Conservation (phyloP, 2,329 filamentous ascomycete genomes). For the Hypomyces rosellus region DNA sequence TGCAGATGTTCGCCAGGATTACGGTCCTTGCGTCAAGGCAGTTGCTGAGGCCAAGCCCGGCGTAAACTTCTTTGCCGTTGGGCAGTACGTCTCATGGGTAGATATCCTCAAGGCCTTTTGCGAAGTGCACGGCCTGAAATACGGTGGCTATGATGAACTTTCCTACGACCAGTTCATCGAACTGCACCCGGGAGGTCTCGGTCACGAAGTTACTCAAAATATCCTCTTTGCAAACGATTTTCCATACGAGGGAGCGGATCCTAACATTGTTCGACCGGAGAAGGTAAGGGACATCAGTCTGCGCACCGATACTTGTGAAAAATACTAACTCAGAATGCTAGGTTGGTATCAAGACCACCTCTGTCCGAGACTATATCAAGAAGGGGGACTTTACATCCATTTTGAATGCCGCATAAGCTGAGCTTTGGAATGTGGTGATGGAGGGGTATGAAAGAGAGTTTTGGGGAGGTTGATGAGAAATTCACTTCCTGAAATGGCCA, state of each 20-base stretch:
- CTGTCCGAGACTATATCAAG: no score
- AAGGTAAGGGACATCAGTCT: constrained; percentile 6
- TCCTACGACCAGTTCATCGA: constrained; percentile 11
- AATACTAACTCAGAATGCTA: no score
- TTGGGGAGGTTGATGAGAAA: no score
- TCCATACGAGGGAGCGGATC: constrained; percentile 13
- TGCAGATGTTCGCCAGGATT: constrained; percentile 11
- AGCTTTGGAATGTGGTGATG: no score
- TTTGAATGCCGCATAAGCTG: no score
- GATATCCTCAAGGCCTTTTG: constrained; percentile 11
- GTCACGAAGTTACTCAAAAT: constrained; percentile 14
- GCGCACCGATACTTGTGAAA: no score
- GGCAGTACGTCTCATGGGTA: constrained; percentile 12
- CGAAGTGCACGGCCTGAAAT: constrained; percentile 12
- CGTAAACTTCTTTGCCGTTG: constrained; percentile 12
- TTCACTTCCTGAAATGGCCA: no score
- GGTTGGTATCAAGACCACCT: no score
- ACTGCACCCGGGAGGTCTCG: constrained; percentile 11
- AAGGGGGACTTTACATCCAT: no score
- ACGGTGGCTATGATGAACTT: constrained; percentile 15
- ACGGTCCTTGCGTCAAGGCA: constrained; percentile 13
- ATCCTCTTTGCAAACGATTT: constrained; percentile 14
- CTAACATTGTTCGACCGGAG: constrained; percentile 10
- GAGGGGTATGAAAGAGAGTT: no score
- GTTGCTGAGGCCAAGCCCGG: constrained; percentile 11